Evolutionary conservation across 768 basidiomycete species (phyloP).

Genomic region (Nidularia pulvinata): DNA sequence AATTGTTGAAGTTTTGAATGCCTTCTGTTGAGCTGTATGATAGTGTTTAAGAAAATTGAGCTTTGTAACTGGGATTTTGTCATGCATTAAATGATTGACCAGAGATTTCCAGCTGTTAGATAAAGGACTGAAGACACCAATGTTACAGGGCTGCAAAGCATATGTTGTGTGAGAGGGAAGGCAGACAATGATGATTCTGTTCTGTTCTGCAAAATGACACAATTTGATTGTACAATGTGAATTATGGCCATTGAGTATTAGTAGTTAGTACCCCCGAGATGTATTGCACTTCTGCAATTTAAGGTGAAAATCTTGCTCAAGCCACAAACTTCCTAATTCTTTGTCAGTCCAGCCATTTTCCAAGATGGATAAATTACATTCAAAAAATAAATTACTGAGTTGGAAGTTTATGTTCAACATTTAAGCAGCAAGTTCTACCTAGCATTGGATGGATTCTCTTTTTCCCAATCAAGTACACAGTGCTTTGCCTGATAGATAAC

Average conservation of each 20-base stretch:
- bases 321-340: constrained; percentile 27
- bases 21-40: too few relatives aligned
- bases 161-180: constrained; percentile 34
- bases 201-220: constrained; percentile 16
- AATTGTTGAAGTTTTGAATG: too few relatives aligned
- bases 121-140: too few relatives aligned
- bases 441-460: constrained; percentile 22
- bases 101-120: too few relatives aligned
- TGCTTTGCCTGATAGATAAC: constrained; percentile 28
- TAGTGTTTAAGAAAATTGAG: too few relatives aligned
- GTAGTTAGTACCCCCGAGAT: constrained; percentile 17
- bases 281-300: constrained; percentile 10
- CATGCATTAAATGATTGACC: too few relatives aligned
- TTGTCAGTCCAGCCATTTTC: constrained; percentile 37
- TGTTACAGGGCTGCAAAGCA: constrained; percentile 28
- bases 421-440: too few relatives aligned
- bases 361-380: constrained; percentile 23
- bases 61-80: too few relatives aligned
- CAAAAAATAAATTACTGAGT: too few relatives aligned
- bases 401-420: too few relatives aligned
- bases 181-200: constrained; percentile 30
- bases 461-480: constrained; percentile 16
- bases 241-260: constrained; percentile 36
- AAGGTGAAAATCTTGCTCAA: constrained; percentile 28
- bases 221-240: constrained; percentile 30